A percentile compares a stretch with the other conserved stretches of the same genome.
Conservation (phyloP, 495 filamentous ascomycete genomes). For the Penicillium ochrochloron region DNA sequence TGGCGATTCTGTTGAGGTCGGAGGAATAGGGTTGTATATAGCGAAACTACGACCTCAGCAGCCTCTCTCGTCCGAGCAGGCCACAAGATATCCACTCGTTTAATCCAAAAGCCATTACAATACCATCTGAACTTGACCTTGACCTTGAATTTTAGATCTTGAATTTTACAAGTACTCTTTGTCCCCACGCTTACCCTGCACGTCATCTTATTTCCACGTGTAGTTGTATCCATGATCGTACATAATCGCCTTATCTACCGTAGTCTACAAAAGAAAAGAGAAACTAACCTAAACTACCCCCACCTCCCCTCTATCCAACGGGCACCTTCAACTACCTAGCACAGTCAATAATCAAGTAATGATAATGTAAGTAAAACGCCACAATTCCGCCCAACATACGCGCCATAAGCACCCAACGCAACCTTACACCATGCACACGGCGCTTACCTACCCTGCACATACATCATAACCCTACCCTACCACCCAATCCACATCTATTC, state of each 20-base stretch:
- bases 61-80: background rate
- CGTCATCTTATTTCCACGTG: slow-evolving; percentile 11
- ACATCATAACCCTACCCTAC: too few species aligned
- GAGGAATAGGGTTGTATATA: slow-evolving; percentile 24
- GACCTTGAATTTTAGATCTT: background rate
- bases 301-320: background rate
- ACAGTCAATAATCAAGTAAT: too few species aligned
- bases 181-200: background rate
- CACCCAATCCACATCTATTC: background rate
- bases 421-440: background rate
- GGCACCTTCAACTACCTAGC: background rate
- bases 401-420: background rate
- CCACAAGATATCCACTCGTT: slow-evolving; percentile 4
- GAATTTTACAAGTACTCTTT: background rate
- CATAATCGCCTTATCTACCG: background rate
- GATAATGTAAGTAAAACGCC: too few species aligned
- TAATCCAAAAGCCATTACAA: slow-evolving; percentile 10
- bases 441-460: background rate
- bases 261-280: background rate
- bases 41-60: slow-evolving; percentile 17
- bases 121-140: background rate
- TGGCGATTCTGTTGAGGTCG: slow-evolving; percentile 6
- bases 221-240: slow-evolving; percentile 2
- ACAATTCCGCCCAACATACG: background rate
- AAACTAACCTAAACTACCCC: background rate